phyloP scores from a whole-genome alignment of 73 alveolate genomes.

The Paramecium primaurelia region DNA sequence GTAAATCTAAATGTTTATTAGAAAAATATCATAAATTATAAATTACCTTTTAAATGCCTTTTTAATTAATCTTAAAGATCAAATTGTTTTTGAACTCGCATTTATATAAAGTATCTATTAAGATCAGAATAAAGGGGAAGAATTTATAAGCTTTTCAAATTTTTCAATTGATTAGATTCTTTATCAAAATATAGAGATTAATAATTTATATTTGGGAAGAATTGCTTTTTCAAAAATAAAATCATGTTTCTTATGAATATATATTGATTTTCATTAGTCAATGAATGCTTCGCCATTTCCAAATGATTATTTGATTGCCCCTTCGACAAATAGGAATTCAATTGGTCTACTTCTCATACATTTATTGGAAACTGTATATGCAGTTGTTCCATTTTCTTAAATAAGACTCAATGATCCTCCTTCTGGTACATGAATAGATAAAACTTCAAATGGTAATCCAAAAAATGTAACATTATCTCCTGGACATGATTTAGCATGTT shows the following conservation, averaged over 20 bases:
- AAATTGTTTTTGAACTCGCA: too few relatives aligned
- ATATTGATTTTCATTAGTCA: not conserved
- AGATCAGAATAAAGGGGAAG: too few relatives aligned
- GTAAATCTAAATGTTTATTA: too few relatives aligned
- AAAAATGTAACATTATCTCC: not conserved
- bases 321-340: not conserved
- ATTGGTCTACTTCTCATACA: not conserved
- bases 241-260: not conserved
- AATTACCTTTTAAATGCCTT: too few relatives aligned
- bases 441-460: not conserved
- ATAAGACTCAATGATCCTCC: not conserved
- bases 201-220: not conserved
- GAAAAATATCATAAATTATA: too few relatives aligned
- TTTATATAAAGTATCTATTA: too few relatives aligned
- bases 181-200: too few relatives aligned
- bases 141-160: too few relatives aligned
- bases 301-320: not conserved
- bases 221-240: not conserved
- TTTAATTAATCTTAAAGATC: too few relatives aligned
- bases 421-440: not conserved
- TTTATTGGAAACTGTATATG: not conserved
- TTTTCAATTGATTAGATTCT: too few relatives aligned
- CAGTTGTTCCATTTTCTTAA: not conserved
- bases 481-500: not conserved
- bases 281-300: not conserved